A percentile compares a stretch with the other conserved stretches of the same genome.
Evolutionary conservation across 495 filamentous ascomycete genomes (phyloP).

Genomic region (Penicillium crystallinum): DNA sequence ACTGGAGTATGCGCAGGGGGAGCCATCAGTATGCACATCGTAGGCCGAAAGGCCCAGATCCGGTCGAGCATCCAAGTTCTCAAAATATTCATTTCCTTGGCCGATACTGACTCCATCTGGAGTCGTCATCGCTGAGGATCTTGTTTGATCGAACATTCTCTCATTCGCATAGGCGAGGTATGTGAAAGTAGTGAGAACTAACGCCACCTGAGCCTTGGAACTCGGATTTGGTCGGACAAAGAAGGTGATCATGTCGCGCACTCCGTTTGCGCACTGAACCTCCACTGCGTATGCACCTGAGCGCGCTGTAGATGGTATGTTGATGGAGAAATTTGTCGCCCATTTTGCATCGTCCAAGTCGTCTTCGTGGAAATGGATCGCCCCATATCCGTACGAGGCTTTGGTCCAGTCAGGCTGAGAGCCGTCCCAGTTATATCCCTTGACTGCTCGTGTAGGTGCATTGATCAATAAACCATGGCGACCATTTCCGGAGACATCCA

Average conservation of each 20-base stretch:
- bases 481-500: not conserved
- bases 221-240: slow-evolving; percentile 10
- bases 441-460: slow-evolving; percentile 20
- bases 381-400: slow-evolving; percentile 17
- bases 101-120: slow-evolving; percentile 10
- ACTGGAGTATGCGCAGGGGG: slow-evolving; percentile 14
- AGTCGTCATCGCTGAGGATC: slow-evolving; percentile 11
- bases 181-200: slow-evolving; percentile 21
- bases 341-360: slow-evolving; percentile 1
- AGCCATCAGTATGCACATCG: slow-evolving; percentile 23
- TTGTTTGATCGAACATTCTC: slow-evolving; percentile 18
- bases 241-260: slow-evolving; percentile 2
- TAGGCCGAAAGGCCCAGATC: slow-evolving; percentile 24
- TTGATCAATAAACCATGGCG: slow-evolving; percentile 9
- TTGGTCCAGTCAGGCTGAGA: slow-evolving; percentile 7
- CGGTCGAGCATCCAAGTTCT: slow-evolving; percentile 5
- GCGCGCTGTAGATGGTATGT: not conserved
- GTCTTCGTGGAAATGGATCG: slow-evolving; percentile 11
- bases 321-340: not conserved
- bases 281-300: slow-evolving; percentile 1
- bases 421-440: slow-evolving; percentile 17
- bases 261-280: not conserved
- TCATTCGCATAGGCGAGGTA: slow-evolving; percentile 28
- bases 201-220: slow-evolving; percentile 6
- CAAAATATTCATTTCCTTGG: slow-evolving; percentile 8